Percentiles rank a stretch among this genome's conserved stretches.
These are phyloP conservation scores for Geosmithia flava DNA, from an alignment of 2,329 filamentous ascomycete genomes.

Conservation along the genomic window DNA sequence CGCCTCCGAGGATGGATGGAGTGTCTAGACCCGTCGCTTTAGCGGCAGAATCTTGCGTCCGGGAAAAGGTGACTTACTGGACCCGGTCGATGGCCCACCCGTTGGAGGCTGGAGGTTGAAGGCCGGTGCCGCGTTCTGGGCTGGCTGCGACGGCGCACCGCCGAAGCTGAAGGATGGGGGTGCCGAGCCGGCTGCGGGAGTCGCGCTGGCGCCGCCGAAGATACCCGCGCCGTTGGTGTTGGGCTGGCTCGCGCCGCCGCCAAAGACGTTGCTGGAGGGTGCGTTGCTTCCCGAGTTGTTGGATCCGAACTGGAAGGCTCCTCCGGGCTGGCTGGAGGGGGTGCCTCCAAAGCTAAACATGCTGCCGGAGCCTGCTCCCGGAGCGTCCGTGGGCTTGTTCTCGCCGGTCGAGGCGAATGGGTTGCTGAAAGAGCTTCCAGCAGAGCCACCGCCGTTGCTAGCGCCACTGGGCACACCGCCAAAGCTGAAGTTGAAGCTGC, in stretches of 20 bases:
- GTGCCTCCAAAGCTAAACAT: slow-evolving; percentile 25
- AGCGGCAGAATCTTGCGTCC: slow-evolving; percentile 29
- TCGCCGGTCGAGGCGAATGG: slow-evolving; percentile 21
- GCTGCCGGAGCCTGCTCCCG: not conserved
- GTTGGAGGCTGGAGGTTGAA: slow-evolving; percentile 28
- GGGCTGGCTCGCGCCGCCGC: slow-evolving; percentile 7
- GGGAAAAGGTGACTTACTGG: slow-evolving; percentile 30
- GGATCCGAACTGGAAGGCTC: slow-evolving; percentile 25
- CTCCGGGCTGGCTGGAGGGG: slow-evolving; percentile 12
- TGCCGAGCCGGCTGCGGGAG: not conserved
- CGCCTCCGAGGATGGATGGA: slow-evolving; percentile 43
- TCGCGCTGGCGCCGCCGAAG: slow-evolving; percentile 7
- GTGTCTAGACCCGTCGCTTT: slow-evolving; percentile 38
- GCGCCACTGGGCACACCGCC: slow-evolving; percentile 2
- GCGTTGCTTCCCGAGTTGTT: slow-evolving; percentile 10
- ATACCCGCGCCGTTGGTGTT: not conserved
- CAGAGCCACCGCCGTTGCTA: slow-evolving; percentile 3
- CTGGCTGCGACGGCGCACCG: slow-evolving; percentile 7
- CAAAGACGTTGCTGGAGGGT: slow-evolving; percentile 19
- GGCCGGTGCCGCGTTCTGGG: slow-evolving; percentile 14
- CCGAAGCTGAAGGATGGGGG: slow-evolving; percentile 6
- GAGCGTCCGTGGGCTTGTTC: not conserved
- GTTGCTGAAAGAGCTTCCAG: slow-evolving; percentile 22
- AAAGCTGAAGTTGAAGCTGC: slow-evolving; percentile 16
- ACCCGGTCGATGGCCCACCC: slow-evolving; percentile 30